Base-by-base conservation (phyloP, 495 filamentous ascomycete genomes). In the Podospora didyma region DNA sequence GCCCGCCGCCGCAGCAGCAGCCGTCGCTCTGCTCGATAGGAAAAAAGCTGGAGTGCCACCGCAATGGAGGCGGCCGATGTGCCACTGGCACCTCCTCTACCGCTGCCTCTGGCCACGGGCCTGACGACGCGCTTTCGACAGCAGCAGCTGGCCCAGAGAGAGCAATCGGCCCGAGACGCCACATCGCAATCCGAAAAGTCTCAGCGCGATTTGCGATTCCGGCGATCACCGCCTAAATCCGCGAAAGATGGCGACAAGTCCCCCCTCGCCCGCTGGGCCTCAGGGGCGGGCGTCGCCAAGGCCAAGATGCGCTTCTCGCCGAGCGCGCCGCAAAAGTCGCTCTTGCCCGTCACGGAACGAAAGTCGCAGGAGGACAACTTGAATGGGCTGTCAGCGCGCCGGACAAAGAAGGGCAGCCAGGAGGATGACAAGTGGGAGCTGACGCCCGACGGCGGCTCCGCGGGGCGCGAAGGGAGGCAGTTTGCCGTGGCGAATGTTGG, bases 401-500 rank as follows among this genome's bases (percentile, higher is more conserved):
- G 63, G 21, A 47, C 45, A 12, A 71, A 63, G 53, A 71, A 65
- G 60, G 57, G 26, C 48, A 64, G 68, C 44, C 68, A 70, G 49
- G 62, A 68, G 45, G 70, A 72, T 20, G 74, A 74, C 35, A 79
- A 74, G 63, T 74, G 68, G 67, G 77, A 78, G 31, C 67, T 81
- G 49, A 66, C 76, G 4, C 77, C 75, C 5, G 80, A 83, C 50
- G 77, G 75, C 37, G 68, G 69, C 22, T 76, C 73, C 19, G 76
- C 72, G n/a, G 80, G 79, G 9, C 72, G 79, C 58, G 79, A 80
- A 73, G 89, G 86, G 23, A 80, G 89, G 49, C 88, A 94, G 65
- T 97, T 96, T 71, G 89, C 90, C 10, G 93, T 97, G 54, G 91
- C 89, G 22, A 97, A 96, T 74, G 88, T 97, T 54, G 92, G 92